phyloP scores from a whole-genome alignment of 371 early-diverging fungal genomes.

The Apophysomyces sp. region DNA sequence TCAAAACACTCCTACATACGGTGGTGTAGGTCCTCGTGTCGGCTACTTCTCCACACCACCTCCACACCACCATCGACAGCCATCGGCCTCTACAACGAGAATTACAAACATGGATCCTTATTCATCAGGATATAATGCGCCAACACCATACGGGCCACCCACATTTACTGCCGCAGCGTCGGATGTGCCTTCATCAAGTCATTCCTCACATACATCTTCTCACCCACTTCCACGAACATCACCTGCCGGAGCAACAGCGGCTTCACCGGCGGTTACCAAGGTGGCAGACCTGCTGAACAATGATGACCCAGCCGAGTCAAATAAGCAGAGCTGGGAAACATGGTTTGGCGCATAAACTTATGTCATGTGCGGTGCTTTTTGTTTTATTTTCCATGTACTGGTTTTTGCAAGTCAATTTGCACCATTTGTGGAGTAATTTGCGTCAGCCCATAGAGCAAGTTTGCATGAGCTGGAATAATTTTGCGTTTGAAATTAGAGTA shows the following conservation, averaged over 20 bases:
- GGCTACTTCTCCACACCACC: slow-evolving; percentile 20
- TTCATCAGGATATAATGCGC: slow-evolving; percentile 10
- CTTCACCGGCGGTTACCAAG: slow-evolving; percentile 34
- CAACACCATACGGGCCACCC: slow-evolving; percentile 9
- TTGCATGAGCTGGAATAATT: too few relatives aligned
- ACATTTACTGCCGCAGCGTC: background rate
- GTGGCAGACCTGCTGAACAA: slow-evolving; percentile 50
- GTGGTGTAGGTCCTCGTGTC: slow-evolving; percentile 8
- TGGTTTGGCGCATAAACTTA: slow-evolving; percentile 39
- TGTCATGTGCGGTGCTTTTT: background rate
- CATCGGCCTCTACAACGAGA: slow-evolving; percentile 6
- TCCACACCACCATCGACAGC: slow-evolving; percentile 5
- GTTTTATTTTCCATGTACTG: background rate
- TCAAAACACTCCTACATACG: slow-evolving; percentile 4
- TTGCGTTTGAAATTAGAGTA: too few relatives aligned
- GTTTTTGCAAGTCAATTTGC: too few relatives aligned
- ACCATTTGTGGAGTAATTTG: too few relatives aligned
- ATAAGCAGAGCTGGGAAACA: slow-evolving; percentile 45
- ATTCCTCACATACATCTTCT: slow-evolving; percentile 4
- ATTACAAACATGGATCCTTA: slow-evolving; percentile 6
- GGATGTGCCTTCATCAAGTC: background rate
- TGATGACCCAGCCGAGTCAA: slow-evolving; percentile 45
- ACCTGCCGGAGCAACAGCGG: slow-evolving; percentile 7
- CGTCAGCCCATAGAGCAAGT: too few relatives aligned
- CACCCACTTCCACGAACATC: slow-evolving; percentile 7